Evolutionary conservation across 129 eudicot species (phyloP).

Genomic region (Flaveria bidentis): DNA sequence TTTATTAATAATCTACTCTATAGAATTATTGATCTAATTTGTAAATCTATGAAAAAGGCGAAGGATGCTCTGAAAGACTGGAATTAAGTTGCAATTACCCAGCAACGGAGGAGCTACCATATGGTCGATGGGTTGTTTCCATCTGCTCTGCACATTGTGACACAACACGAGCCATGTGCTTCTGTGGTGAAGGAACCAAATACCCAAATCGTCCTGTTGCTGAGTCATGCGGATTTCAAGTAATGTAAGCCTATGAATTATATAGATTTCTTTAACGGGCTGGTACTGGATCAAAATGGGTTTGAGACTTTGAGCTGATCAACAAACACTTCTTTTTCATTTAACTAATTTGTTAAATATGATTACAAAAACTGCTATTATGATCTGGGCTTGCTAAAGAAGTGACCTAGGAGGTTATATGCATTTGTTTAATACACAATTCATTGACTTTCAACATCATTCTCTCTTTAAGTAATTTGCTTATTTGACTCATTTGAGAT

Average conservation of each 20-base stretch:
- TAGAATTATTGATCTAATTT: not conserved
- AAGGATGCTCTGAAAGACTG: conserved; percentile 68
- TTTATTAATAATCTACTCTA: not conserved
- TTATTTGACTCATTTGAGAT: not conserved
- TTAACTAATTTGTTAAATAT: not conserved
- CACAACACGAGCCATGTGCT: conserved; percentile 95
- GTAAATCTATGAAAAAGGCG: conserved; percentile 50
- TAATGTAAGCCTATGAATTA: conserved; percentile 52
- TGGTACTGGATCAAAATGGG: not conserved
- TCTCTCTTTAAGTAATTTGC: not conserved
- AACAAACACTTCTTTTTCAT: not conserved
- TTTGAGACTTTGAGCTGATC: conserved; percentile 5
- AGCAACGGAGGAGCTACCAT: conserved; percentile 63
- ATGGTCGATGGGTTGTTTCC: conserved; percentile 93
- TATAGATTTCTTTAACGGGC: conserved; percentile 3
- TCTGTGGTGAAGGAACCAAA: conserved; percentile 93
- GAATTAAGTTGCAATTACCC: conserved; percentile 73
- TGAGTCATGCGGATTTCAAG: conserved; percentile 81
- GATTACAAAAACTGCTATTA: not conserved
- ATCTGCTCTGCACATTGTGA: conserved; percentile 92
- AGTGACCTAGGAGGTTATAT: not conserved
- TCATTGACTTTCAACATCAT: not conserved
- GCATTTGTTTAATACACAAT: not conserved
- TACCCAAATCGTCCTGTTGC: conserved; percentile 96
- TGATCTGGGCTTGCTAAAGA: not conserved